These are phyloP conservation scores for Fusarium denticulatum DNA, from an alignment of 2,329 filamentous ascomycete species.

Conservation along the genomic window DNA sequence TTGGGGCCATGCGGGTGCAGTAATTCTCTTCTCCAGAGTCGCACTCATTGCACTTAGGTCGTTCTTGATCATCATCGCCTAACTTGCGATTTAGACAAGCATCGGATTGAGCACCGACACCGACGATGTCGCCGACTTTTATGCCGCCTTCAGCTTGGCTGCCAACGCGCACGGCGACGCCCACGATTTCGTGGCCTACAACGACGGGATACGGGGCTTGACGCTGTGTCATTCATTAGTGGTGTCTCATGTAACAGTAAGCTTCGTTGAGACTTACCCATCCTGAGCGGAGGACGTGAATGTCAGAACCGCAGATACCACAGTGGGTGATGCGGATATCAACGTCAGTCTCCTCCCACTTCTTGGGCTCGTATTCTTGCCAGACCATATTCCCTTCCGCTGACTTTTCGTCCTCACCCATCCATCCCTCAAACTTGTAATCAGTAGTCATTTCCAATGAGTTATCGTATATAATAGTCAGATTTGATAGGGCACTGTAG, in stretches of 20 bases:
- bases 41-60: slow-evolving; percentile 58
- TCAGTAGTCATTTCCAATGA: not conserved
- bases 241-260: rapidly evolving
- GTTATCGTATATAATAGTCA: not conserved
- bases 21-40: slow-evolving; percentile 75
- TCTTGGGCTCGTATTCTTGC: slow-evolving; percentile 68
- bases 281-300: slow-evolving; percentile 67
- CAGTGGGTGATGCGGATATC: slow-evolving; percentile 74
- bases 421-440: not conserved
- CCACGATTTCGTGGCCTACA: slow-evolving; percentile 75
- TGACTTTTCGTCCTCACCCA: slow-evolving; percentile 12
- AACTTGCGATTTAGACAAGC: slow-evolving; percentile 61
- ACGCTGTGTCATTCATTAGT: slow-evolving; percentile 25
- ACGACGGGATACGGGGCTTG: slow-evolving; percentile 52
- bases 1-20: slow-evolving; percentile 68
- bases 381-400: slow-evolving; percentile 61
- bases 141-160: slow-evolving; percentile 56
- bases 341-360: slow-evolving; percentile 72
- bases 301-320: slow-evolving; percentile 71
- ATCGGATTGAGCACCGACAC: slow-evolving; percentile 74
- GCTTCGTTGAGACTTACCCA: slow-evolving; percentile 47
- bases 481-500: not conserved
- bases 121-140: slow-evolving; percentile 71
- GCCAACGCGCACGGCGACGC: slow-evolving; percentile 65
- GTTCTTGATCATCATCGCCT: rapidly evolving